These are phyloP conservation scores for Elongisporangium anandrum DNA, from an alignment of 352 stramenopile species.

Conservation along the genomic window DNA sequence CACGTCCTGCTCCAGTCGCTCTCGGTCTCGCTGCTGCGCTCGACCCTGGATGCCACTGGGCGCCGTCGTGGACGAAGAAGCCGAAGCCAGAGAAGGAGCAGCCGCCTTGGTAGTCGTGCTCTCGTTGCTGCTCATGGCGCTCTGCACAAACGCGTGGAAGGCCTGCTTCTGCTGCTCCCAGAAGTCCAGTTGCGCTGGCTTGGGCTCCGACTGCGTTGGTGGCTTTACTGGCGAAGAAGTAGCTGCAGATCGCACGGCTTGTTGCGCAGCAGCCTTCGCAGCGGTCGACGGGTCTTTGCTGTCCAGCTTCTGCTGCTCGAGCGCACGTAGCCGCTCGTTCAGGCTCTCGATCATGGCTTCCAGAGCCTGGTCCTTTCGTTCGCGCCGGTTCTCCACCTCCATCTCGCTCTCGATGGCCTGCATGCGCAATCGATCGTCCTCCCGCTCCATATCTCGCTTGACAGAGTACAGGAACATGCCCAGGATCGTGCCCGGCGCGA, in stretches of 20 bases:
- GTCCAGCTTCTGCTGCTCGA: constrained; percentile 42
- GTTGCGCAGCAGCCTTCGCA: constrained; percentile 9
- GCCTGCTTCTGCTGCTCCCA: constrained; percentile 35
- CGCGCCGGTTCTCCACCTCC: constrained; percentile 23
- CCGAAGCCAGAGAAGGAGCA: constrained; percentile 2
- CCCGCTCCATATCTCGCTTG: constrained; percentile 59
- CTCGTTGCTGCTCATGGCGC: constrained; percentile 6
- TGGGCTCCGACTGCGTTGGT: constrained; percentile 5
- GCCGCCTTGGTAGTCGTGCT: constrained; percentile 1
- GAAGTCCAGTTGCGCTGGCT: constrained; percentile 4
- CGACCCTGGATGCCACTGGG: constrained; percentile 43
- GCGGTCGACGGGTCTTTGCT: constrained; percentile 15
- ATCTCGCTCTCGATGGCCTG: constrained; percentile 41
- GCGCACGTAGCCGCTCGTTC: constrained; percentile 39
- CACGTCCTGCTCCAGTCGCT: constrained; percentile 42
- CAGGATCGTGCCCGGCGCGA: constrained; percentile 58
- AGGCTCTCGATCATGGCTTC: constrained; percentile 53
- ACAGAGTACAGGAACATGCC: constrained; percentile 70
- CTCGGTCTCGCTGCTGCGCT: constrained; percentile 41
- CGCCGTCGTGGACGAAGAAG: constrained; percentile 2
- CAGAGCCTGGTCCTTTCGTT: constrained; percentile 52
- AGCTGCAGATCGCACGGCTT: not conserved
- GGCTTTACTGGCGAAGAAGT: constrained; percentile 2
- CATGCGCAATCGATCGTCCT: constrained; percentile 53
- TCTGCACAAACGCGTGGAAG: constrained; percentile 20